Evolutionary conservation across 2,329 filamentous ascomycete genomes (phyloP).

Genomic region (Rhynchosporium agropyri): DNA sequence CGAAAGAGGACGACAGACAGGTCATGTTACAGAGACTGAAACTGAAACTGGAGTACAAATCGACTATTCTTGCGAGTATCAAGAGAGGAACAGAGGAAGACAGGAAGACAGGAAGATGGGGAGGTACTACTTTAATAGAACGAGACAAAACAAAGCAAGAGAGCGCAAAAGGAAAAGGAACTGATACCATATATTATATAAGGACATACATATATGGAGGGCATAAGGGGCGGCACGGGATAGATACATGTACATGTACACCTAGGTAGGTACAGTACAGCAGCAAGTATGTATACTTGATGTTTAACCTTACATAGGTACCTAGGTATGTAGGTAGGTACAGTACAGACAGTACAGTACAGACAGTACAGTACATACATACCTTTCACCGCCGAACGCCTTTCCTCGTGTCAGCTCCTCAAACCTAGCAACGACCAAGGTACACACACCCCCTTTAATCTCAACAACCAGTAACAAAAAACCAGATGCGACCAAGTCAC

Average conservation of each 20-base stretch:
- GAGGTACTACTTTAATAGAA: background rate
- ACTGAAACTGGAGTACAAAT: background rate
- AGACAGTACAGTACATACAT: conserved; percentile 1
- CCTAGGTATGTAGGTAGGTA: background rate
- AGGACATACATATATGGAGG: background rate
- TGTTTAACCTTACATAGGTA: background rate
- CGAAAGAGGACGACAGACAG: too few species aligned
- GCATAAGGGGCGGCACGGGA: background rate
- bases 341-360: background rate
- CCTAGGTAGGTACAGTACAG: background rate
- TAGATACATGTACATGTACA: background rate
- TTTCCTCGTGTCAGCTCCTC: background rate
- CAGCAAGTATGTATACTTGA: background rate
- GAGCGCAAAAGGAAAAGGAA: background rate
- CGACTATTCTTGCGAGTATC: background rate
- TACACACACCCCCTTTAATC: conserved; percentile 7
- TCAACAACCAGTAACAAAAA: conserved; percentile 6
- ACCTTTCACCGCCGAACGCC: background rate
- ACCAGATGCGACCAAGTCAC: conserved; percentile 23
- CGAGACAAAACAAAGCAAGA: background rate
- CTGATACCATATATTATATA: too few species aligned
- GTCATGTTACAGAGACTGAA: too few species aligned
- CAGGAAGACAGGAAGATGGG: background rate
- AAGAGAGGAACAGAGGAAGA: background rate
- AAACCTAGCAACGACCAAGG: background rate